Evolutionary conservation across 179 eudicot genomes (phyloP), one percentile per base, ranked within the genome.

Genomic region (Spinacia oleracea): DNA sequence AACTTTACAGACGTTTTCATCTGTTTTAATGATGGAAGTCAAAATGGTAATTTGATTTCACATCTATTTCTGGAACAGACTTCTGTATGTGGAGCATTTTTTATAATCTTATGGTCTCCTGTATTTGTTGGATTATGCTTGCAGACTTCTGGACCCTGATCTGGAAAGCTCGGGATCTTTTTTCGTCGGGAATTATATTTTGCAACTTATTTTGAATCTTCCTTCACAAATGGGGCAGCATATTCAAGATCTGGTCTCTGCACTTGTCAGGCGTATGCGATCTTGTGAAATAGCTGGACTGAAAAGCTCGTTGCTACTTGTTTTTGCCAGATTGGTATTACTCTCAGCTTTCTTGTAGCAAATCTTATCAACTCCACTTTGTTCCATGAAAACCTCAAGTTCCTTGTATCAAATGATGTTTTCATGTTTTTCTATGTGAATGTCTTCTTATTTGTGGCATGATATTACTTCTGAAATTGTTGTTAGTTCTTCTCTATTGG

Each of bases 141-240:
- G 91, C 91, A 96, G 99, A 89, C 98, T 96, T 83, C 86, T 96
- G 78, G 93, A 93, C 82, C 99, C 99, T 80, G 87, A 85, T 76
- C 56, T 96, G 86, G 98, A 92, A 81, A 91, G 96, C 85, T 94
- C 98, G 1, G 99, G 91, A 77, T 89, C 98, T 59, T 95, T 96
- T 79, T 96, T 96, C 87, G 97, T 92, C 77, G 99, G 97, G 73
- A 96, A 87, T 79, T 96, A 86, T 81, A 87, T 93, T 82, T 86
- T 96, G 79, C 99, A 96, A 83, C 98, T 96, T 79, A 91, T 96
- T 77, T 84, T 96, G 87, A 94, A 93, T 88, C 87, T 96, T 73
- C 98, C 98, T n/a, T 85, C 92, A 69, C 94, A 96, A 88, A 92
- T 96, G 98, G 96, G 94, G 68, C 96, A 85, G 58, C 99, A 96